Evolutionary conservation across 2,329 filamentous ascomycete species (phyloP).

Genomic region (Fusarium mexicanum): DNA sequence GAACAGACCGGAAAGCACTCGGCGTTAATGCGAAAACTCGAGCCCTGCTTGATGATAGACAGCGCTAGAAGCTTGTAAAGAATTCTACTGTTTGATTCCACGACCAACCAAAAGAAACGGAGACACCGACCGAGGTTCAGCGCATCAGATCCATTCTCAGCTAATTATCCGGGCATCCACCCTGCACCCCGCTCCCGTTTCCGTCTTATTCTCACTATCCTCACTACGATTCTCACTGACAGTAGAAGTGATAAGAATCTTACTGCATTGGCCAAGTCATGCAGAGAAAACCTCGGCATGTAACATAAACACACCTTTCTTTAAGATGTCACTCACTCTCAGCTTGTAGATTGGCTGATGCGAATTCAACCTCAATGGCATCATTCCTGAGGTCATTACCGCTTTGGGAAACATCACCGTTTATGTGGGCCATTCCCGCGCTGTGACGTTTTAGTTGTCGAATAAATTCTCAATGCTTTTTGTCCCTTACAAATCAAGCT

Average conservation of each 20-base stretch:
- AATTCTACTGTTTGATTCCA: constrained; percentile 7
- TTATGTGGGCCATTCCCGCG: constrained; percentile 13
- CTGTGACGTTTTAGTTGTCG: constrained; percentile 25
- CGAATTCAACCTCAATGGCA: background rate
- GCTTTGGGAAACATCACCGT: constrained; percentile 32
- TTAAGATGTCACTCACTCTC: background rate
- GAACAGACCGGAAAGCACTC: background rate
- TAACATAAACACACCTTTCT: background rate
- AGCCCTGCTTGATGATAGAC: background rate
- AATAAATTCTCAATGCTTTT: constrained; percentile 10
- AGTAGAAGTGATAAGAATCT: background rate
- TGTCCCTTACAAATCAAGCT: constrained; percentile 24
- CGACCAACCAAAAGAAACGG: constrained; percentile 18
- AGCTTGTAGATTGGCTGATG: background rate
- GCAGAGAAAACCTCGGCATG: background rate
- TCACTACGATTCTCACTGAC: background rate
- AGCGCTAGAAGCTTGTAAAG: constrained; percentile 19
- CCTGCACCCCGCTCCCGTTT: background rate
- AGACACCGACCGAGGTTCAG: constrained; percentile 12
- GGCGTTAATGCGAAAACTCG: constrained; percentile 8
- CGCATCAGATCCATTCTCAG: background rate
- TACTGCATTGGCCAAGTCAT: background rate
- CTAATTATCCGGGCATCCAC: constrained; percentile 12
- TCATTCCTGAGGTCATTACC: constrained; percentile 21
- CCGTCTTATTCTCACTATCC: background rate